phyloP scores from a whole-genome alignment of 2,329 filamentous ascomycete genomes.

The Phaeoacremonium minimum region DNA sequence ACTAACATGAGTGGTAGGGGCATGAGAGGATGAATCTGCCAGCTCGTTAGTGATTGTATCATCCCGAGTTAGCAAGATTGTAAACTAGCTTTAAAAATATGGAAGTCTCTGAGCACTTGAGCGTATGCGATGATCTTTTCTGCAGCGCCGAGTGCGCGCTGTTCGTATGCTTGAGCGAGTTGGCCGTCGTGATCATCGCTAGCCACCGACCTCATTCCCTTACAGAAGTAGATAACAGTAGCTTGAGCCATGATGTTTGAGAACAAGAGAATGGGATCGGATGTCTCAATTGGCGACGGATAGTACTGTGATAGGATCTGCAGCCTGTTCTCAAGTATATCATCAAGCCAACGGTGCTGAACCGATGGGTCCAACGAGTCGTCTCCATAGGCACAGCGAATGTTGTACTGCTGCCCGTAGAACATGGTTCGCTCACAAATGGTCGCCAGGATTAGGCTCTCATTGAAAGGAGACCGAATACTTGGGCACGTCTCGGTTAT shows the following conservation, averaged over 20 bases:
- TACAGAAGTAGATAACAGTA: neutral
- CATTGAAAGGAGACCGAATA: slow-evolving; percentile 3
- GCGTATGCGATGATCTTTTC: neutral
- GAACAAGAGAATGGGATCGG: neutral
- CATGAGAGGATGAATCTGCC: neutral
- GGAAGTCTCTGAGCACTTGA: neutral
- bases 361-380: neutral
- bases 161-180: neutral
- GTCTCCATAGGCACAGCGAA: neutral
- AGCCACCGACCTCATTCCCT: neutral
- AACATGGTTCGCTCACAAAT: neutral
- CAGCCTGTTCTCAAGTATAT: neutral
- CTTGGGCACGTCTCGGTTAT: neutral
- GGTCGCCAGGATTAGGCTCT: neutral
- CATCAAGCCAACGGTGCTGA: neutral
- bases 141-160: neutral
- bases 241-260: neutral
- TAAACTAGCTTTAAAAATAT: neutral
- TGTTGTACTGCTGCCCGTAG: neutral
- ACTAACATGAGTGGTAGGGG: neutral
- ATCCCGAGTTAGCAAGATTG: neutral
- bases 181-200: neutral
- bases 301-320: neutral
- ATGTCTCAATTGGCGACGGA: neutral
- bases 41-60: neutral